A percentile compares a stretch with the other conserved stretches of the same genome.
Evolutionary conservation across 257 asterid species (phyloP).

Genomic region (Fraxinus quadrangulata): DNA sequence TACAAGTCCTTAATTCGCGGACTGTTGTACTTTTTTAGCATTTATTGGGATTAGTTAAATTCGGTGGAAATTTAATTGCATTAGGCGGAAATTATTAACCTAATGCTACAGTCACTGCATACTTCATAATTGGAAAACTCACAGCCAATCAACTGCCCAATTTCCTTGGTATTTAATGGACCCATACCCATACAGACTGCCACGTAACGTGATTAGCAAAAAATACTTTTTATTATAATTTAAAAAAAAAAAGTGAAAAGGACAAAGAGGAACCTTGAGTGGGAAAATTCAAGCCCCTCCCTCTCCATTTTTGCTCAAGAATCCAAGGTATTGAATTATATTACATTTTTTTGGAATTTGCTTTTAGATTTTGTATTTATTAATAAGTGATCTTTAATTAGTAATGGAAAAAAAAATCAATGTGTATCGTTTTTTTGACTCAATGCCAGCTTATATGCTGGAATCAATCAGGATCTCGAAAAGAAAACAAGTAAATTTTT

Average conservation of each 20-base stretch:
- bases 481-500: not conserved
- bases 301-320: not conserved
- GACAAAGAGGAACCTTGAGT: not conserved
- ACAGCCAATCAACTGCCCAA: not conserved
- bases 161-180: not conserved
- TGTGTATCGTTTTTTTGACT: not conserved
- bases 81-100: too few relatives aligned
- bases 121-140: not conserved
- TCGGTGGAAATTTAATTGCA: not conserved
- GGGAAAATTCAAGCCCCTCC: not conserved
- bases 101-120: not conserved
- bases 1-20: not conserved
- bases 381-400: not conserved
- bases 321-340: not conserved
- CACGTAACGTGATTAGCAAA: not conserved
- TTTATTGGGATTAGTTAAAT: not conserved
- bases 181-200: not conserved
- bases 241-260: not conserved
- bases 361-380: not conserved
- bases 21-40: not conserved
- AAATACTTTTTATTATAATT: too few relatives aligned
- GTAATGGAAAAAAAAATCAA: not conserved
- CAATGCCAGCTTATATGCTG: not conserved
- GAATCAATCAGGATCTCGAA: not conserved
- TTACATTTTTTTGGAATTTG: not conserved